Evolutionary conservation across 192 early-diverging fungal genomes (phyloP).

Genomic region (Coemansia sp.): DNA sequence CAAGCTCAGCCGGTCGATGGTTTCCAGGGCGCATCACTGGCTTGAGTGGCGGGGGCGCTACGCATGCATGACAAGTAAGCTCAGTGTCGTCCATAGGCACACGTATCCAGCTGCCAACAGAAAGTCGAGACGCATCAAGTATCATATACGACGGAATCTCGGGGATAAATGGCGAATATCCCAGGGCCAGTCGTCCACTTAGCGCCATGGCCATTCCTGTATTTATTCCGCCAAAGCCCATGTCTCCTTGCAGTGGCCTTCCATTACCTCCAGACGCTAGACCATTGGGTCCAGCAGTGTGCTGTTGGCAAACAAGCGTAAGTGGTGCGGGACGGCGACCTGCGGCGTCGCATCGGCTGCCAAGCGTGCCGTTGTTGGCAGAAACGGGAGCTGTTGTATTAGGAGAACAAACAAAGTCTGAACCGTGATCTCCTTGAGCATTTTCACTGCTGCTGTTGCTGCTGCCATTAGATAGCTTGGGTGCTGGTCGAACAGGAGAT

Average conservation of each 20-base stretch:
- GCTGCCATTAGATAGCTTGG: background rate
- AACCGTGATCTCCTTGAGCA: background rate
- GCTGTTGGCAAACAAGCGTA: slow-evolving; percentile 21
- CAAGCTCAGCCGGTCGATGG: slow-evolving; percentile 53
- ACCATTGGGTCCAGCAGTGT: background rate
- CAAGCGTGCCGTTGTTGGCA: background rate
- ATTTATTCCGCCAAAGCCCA: slow-evolving; percentile 10
- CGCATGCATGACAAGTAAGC: slow-evolving; percentile 49
- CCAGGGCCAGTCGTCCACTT: slow-evolving; percentile 10
- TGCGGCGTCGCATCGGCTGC: slow-evolving; percentile 2
- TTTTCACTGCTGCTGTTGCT: background rate
- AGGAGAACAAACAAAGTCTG: background rate
- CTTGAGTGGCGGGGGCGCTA: slow-evolving; percentile 47
- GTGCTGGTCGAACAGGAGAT: background rate
- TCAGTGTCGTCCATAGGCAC: slow-evolving; percentile 48
- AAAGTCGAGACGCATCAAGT: slow-evolving; percentile 38
- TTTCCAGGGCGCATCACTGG: slow-evolving; percentile 55
- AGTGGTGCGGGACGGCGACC: slow-evolving; percentile 40
- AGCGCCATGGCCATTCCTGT: slow-evolving; percentile 11
- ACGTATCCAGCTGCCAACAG: slow-evolving; percentile 48
- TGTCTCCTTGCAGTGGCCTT: background rate
- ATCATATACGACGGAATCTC: slow-evolving; percentile 51
- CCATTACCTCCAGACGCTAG: background rate
- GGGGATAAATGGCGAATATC: slow-evolving; percentile 36
- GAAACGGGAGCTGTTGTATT: background rate